These are phyloP conservation scores for Yamadazyma laniorum DNA, from an alignment of 805 yeast species.

Conservation along the genomic window DNA sequence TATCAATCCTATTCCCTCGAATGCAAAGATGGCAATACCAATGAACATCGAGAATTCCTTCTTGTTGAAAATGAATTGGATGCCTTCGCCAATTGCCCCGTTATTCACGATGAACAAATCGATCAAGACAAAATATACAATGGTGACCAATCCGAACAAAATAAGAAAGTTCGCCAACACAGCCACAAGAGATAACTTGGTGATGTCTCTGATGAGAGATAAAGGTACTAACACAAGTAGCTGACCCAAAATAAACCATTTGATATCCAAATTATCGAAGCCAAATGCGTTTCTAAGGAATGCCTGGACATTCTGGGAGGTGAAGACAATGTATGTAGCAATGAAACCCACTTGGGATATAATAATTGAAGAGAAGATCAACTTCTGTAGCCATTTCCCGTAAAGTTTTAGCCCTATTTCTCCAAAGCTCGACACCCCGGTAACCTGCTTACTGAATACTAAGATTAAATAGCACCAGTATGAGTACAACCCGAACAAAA, in stretches of 20 bases:
- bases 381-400: conserved; percentile 62
- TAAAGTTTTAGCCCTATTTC: conserved; percentile 66
- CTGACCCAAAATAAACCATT: conserved; percentile 54
- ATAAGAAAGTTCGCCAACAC: conserved; percentile 70
- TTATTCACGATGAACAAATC: conserved; percentile 46
- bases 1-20: conserved; percentile 80
- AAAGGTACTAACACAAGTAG: conserved; percentile 61
- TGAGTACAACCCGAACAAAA: conserved; percentile 66
- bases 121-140: conserved; percentile 51
- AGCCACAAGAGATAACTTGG: conserved; percentile 71
- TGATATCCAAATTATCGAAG: conserved; percentile 36
- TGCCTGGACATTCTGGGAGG: conserved; percentile 68
- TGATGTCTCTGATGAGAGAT: conserved; percentile 71
- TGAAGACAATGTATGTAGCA: conserved; percentile 77
- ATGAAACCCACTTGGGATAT: conserved; percentile 78
- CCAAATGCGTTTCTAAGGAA: conserved; percentile 54
- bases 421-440: conserved; percentile 72
- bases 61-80: conserved; percentile 50
- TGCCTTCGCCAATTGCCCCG: conserved; percentile 44
- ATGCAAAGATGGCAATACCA: conserved; percentile 86
- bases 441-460: conserved; percentile 54
- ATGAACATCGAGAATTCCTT: conserved; percentile 67
- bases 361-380: conserved; percentile 63
- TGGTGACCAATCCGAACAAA: conserved; percentile 61
- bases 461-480: conserved; percentile 76